These are phyloP conservation scores for Emydomyces testavorans DNA, from an alignment of 2,329 filamentous ascomycete genomes.

Conservation along the genomic window DNA sequence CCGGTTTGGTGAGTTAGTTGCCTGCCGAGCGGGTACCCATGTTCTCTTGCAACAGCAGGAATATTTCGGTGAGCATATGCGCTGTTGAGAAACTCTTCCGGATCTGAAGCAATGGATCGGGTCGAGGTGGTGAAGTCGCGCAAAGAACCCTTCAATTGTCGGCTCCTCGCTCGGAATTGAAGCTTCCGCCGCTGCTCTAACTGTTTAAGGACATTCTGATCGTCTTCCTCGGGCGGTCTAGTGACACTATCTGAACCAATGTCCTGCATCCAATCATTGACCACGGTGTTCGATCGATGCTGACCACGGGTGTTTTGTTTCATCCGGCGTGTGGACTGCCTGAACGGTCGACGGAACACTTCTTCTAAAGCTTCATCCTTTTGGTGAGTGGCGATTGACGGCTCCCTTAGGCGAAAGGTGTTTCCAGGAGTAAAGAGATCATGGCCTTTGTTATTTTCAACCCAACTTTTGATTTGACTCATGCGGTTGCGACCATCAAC, in stretches of 20 bases:
- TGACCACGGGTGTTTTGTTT: conserved; percentile 44
- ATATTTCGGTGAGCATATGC: not conserved
- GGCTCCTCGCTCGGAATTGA: conserved; percentile 1
- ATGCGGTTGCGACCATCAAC: conserved; percentile 57
- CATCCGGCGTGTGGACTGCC: conserved; percentile 42
- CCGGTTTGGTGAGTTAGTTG: conserved; percentile 53
- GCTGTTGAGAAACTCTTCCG: conserved; percentile 36
- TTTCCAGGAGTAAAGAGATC: conserved; percentile 62
- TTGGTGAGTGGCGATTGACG: conserved; percentile 76
- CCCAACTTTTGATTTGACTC: conserved; percentile 46
- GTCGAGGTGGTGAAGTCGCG: conserved; percentile 42
- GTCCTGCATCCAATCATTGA: conserved; percentile 79
- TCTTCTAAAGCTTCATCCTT: conserved; percentile 86
- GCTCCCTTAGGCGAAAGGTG: conserved; percentile 56
- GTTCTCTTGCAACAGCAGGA: not conserved
- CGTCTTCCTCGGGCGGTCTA: conserved; percentile 50
- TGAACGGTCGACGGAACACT: conserved; percentile 65
- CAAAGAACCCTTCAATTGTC: conserved; percentile 18
- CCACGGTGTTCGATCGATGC: conserved; percentile 65
- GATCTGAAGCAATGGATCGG: conserved; percentile 47
- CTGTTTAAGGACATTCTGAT: conserved; percentile 46
- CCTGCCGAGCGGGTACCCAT: not conserved
- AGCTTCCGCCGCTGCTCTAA: conserved; percentile 44
- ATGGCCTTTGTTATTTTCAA: conserved; percentile 44
- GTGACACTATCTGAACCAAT: conserved; percentile 43